These are phyloP conservation scores for Nakaseomyces nivariensis DNA, from an alignment of 1,139 yeast species.

Conservation along the genomic window DNA sequence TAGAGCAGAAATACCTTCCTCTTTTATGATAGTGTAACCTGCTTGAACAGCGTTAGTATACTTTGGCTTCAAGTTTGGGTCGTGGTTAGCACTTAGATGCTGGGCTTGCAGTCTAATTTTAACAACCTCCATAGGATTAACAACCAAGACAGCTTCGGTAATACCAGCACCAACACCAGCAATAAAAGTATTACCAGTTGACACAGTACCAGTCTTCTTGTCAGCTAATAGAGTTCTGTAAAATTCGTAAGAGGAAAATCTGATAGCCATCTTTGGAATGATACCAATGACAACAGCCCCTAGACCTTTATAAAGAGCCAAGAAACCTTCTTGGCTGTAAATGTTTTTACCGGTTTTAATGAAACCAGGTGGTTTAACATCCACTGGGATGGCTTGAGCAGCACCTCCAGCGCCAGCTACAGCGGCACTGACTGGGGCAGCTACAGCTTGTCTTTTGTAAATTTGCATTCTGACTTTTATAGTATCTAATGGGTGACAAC, in stretches of 20 bases:
- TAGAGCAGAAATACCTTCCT: slow-evolving; percentile 82
- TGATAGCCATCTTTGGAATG: slow-evolving; percentile 95
- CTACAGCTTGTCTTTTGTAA: slow-evolving; percentile 43
- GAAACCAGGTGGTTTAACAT: slow-evolving; percentile 68
- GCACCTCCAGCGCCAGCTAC: not conserved
- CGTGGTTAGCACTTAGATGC: slow-evolving; percentile 48
- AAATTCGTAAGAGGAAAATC: slow-evolving; percentile 89
- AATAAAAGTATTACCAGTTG: slow-evolving; percentile 63
- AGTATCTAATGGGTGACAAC: slow-evolving; percentile 93
- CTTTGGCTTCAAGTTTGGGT: slow-evolving; percentile 42
- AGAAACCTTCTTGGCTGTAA: slow-evolving; percentile 68
- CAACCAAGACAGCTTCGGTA: slow-evolving; percentile 90
- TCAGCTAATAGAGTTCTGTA: slow-evolving; percentile 63
- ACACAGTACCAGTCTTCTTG: slow-evolving; percentile 51
- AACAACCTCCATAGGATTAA: slow-evolving; percentile 95
- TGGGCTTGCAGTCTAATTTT: slow-evolving; percentile 95
- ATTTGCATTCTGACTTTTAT: slow-evolving; percentile 96
- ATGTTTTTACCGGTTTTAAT: slow-evolving; percentile 71
- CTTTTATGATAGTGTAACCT: slow-evolving; percentile 69
- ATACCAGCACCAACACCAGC: slow-evolving; percentile 98
- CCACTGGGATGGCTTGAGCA: not conserved
- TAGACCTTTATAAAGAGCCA: slow-evolving; percentile 87
- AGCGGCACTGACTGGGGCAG: slow-evolving; percentile 25
- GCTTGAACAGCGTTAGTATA: slow-evolving; percentile 93
- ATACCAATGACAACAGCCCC: slow-evolving; percentile 97